Base-by-base conservation (phyloP, 805 yeast genomes). In the Ogataea salicorniae region DNA sequence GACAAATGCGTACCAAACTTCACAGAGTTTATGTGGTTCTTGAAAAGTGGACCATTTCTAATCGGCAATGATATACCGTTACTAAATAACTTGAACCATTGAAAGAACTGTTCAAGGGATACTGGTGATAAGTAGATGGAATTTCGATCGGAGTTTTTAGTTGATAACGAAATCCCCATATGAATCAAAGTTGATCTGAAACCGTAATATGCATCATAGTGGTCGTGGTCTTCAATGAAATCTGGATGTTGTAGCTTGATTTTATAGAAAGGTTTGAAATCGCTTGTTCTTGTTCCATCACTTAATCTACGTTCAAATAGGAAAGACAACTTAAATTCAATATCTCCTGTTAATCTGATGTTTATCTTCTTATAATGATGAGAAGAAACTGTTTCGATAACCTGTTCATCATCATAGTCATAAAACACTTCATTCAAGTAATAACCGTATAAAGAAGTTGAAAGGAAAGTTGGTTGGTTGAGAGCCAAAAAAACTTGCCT, bases 71-170 rank as follows among this genome's bases (percentile, higher is more conserved):
- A 77, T 55, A 83, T 73, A 42, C 83, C 82, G 23, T 88, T 83
- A n/a, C 85, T 77, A 64, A 91, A 91, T 54, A 87, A 73, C 34
- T 69, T 70, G 91, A 96, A 90, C 97, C 97, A 92, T 5, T 66
- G 60, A 54, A 80, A 77, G 66, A 92, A 89, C 48, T 79, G 84
- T 15, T 67, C 59, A 53, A 91, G 70, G 0, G 82, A 76, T 5
- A 69, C 72, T 1, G 96, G 95, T 4, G 88, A 73, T 40, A 92
- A 67, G 60, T 89, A 94, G 39, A 87, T 73, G 0, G 88, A 72
- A 64, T 90, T 91, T 54, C 80, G 77, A 4, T 75, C 59, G 6
- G 57, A 47, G 14, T 45, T 43, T 5, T 47, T 48, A 5, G 62
- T 47, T 1, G 55, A 41, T 14, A 70, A 64, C n/a, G 81, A 73